Percentiles rank a stretch among this genome's conserved stretches.
phyloP scores from a whole-genome alignment of 495 filamentous ascomycete species.

The Poronia punctata region DNA sequence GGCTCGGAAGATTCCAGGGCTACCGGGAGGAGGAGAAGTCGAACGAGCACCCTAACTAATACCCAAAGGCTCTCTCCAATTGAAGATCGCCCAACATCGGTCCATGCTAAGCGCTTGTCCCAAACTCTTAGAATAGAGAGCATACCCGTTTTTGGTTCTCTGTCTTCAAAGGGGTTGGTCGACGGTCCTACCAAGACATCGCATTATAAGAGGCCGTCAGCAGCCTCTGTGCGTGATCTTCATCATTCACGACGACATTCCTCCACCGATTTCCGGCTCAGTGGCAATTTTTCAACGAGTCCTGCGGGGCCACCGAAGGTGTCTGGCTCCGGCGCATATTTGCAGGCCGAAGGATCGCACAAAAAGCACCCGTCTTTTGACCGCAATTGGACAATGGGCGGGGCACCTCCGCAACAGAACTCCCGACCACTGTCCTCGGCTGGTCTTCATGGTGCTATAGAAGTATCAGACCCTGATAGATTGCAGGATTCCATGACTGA shows the following conservation, averaged over 20 bases:
- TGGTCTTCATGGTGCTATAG: slow-evolving; percentile 32
- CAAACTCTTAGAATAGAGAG: slow-evolving; percentile 38
- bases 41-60: slow-evolving; percentile 65
- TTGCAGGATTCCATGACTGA: slow-evolving; percentile 44
- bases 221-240: slow-evolving; percentile 75
- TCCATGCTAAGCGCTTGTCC: slow-evolving; percentile 36
- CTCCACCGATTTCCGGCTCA: slow-evolving; percentile 61
- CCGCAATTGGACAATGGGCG: slow-evolving; percentile 76
- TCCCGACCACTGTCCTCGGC: slow-evolving; percentile 41
- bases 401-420: slow-evolving; percentile 29
- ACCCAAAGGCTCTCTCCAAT: slow-evolving; percentile 52
- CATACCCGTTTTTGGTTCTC: slow-evolving; percentile 31
- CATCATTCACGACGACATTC: slow-evolving; percentile 85
- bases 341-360: slow-evolving; percentile 40
- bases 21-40: slow-evolving; percentile 30
- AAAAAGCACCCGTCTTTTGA: slow-evolving; percentile 87
- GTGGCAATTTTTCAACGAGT: slow-evolving; percentile 20
- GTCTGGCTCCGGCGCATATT: slow-evolving; percentile 26
- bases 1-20: slow-evolving; percentile 40
- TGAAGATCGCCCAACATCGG: slow-evolving; percentile 31
- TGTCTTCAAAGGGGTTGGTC: slow-evolving; percentile 36
- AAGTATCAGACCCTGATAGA: slow-evolving; percentile 24
- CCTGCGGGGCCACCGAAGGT: slow-evolving; percentile 30
- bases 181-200: slow-evolving; percentile 50
- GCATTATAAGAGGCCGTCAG: slow-evolving; percentile 56